Evolutionary conservation across 345 rosid species (phyloP), one percentile per base, ranked within the genome.

Genomic region (Eucalyptus regnans): DNA sequence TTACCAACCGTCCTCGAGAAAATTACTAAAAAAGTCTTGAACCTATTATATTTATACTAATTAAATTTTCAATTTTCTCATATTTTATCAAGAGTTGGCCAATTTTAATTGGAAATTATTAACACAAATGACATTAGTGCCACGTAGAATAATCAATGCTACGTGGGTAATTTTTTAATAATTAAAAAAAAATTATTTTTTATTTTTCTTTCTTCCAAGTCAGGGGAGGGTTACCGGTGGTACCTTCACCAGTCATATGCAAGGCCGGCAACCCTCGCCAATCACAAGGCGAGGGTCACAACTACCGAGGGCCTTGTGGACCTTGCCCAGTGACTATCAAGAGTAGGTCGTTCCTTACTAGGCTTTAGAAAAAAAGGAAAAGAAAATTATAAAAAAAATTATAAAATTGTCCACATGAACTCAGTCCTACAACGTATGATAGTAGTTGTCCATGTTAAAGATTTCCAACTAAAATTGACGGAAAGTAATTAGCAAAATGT

Each of bases 101-200:
- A 29, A 60, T 27, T 60, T 60, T 60, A 11, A 2, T 5, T 0
- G 0, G 0, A 60, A 60, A 60, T 60, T 27, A 1, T 0, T 60
- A 12, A 60, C 1, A 1, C 27, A 4, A 0, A 27, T 0, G 0
- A 2, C 0, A 0, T 12, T 12, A 5, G 0, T 12, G 1, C 2
- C 3, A 60, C 1, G 0, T 60, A 5, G 3, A 11, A 27, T 0
- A 8, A 2, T 5, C 1, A 12, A 6, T 0, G 0, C 2, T 60
- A 27, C 0, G 16, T 27, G 2, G 0, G 0, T 9, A 11, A 27
- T 60, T 60, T 0, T 60, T 60, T 27, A 12, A 52, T 52, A 22
- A 8, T 16, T 7, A n/a, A n/a, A n/a, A n/a, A n/a, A 20, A 52
- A 18, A 33, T 52, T 9, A 1, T 50, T 18, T 52, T 54, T 54